These are phyloP conservation scores for Xylaria sp. DNA, from an alignment of 2,329 filamentous ascomycete genomes.

Conservation along the genomic window DNA sequence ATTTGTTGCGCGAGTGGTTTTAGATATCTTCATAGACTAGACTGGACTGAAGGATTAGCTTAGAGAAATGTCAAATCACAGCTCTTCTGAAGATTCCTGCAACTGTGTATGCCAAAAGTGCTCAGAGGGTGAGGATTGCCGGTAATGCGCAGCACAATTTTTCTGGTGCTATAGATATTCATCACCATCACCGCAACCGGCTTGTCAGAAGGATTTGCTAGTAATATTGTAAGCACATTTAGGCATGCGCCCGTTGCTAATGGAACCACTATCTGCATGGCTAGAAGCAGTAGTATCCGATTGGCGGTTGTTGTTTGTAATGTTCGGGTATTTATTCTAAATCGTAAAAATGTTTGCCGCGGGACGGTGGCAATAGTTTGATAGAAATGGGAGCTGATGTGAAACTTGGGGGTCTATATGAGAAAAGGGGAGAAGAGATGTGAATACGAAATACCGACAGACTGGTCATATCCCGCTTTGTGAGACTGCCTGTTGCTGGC, in stretches of 20 bases:
- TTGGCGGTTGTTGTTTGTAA: neutral
- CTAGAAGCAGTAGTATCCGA: neutral
- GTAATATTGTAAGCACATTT: too few species aligned
- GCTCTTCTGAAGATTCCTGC: neutral
- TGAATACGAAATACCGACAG: slow-evolving; percentile 11
- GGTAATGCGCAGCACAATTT: neutral
- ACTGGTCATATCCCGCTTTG: neutral
- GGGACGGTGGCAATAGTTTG: neutral
- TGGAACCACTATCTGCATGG: too few species aligned
- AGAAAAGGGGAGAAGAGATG: neutral
- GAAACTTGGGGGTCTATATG: neutral
- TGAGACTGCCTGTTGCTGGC: slow-evolving; percentile 1
- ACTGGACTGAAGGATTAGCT: neutral
- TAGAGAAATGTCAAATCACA: neutral
- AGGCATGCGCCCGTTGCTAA: too few species aligned
- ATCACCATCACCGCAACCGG: neutral
- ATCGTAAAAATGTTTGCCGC: neutral
- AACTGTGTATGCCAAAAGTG: neutral
- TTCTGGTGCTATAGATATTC: neutral
- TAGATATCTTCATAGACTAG: neutral
- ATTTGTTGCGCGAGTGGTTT: neutral
- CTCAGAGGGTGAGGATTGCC: neutral
- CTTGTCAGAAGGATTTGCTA: neutral
- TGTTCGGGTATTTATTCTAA: neutral
- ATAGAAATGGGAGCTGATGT: neutral